Evolutionary conservation across 768 basidiomycete genomes (phyloP), one percentile per base, ranked within the genome.

Genomic region (Lenzites betulinus): DNA sequence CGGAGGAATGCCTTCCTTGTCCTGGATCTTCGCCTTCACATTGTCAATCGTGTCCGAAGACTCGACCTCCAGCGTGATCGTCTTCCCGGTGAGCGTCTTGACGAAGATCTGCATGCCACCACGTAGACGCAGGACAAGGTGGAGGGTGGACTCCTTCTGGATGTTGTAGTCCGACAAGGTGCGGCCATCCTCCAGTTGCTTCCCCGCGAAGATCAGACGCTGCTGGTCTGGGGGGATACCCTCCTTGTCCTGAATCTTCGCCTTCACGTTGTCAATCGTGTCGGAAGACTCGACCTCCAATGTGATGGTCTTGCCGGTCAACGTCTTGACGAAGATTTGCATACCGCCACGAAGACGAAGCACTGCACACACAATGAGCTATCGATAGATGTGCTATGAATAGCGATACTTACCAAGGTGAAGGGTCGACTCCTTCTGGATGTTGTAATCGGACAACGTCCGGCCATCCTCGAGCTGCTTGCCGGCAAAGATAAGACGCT

Each of bases 381-480:
- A 51, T 15, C 12, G 33, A n/a, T 8, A 16, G 25, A 2, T n/a
- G 1, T 2, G 8, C 18, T 1, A 30, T 30, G 1, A 2, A 22
- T 15, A n/a, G 16, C 7, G 25, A 3, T 18, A 70, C 67, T 47
- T 35, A 71, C 70, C 69, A 20, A 90, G 80, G 61, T 89, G 87
- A 23, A 93, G 86, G 0, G 91, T 93, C 0, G 88, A 91, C 76
- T 92, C 90, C 74, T 93, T 92, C 81, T 92, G 92, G 46, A 93
- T 93, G 72, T 92, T 93, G 75, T 93, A 95, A 67, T 95, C 93
- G 0, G 90, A 92, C 0, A 94, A 78, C 0, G 93, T 95, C 23
- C 93, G 89, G 20, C 93, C 93, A 66, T 95, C 93, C 67, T 95
- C 93, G 9, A 95, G 78, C 72, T 95, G 93, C 77, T 95, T 95